phyloP scores from a whole-genome alignment of 805 yeast genomes.

The Spathaspora passalidarum region DNA sequence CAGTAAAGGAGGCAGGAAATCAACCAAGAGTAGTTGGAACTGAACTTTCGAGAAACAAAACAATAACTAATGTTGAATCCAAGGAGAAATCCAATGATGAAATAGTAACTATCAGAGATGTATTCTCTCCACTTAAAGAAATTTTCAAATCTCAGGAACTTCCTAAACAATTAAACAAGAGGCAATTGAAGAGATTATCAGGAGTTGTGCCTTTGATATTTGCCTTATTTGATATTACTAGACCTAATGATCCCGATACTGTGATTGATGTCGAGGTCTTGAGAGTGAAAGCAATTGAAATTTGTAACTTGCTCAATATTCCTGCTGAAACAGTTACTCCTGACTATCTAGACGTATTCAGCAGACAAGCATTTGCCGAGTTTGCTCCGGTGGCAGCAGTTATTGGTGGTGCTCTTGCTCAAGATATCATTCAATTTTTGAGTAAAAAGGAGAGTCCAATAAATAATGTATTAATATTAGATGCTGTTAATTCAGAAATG shows the following conservation, averaged over 20 bases:
- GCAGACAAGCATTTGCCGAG: conserved; percentile 57
- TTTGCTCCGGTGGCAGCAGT: conserved; percentile 83
- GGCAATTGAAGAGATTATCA: conserved; percentile 48
- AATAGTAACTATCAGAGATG: conserved; percentile 34
- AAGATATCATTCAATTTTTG: conserved; percentile 81
- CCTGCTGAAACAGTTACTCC: conserved; percentile 43
- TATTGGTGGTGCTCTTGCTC: conserved; percentile 86
- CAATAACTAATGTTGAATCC: conserved; percentile 26
- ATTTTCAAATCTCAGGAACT: conserved; percentile 34
- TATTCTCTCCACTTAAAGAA: conserved; percentile 31
- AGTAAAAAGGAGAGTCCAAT: conserved; percentile 77
- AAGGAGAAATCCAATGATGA: conserved; percentile 43
- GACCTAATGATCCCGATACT: conserved; percentile 21
- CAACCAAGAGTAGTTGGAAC: conserved; percentile 42
- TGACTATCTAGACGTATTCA: conserved; percentile 38
- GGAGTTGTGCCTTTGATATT: conserved; percentile 59
- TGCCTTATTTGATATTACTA: conserved; percentile 49
- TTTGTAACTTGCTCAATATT: conserved; percentile 31
- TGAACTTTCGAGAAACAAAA: conserved; percentile 45
- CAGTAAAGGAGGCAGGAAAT: conserved; percentile 50
- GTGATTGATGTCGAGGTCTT: conserved; percentile 26
- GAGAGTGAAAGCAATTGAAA: conserved; percentile 19
- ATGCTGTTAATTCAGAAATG: conserved; percentile 68
- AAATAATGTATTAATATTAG: conserved; percentile 75
- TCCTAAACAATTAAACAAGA: conserved; percentile 39